phyloP scores from a whole-genome alignment of 2,329 filamentous ascomycete species.

The Aspergillus flavus region DNA sequence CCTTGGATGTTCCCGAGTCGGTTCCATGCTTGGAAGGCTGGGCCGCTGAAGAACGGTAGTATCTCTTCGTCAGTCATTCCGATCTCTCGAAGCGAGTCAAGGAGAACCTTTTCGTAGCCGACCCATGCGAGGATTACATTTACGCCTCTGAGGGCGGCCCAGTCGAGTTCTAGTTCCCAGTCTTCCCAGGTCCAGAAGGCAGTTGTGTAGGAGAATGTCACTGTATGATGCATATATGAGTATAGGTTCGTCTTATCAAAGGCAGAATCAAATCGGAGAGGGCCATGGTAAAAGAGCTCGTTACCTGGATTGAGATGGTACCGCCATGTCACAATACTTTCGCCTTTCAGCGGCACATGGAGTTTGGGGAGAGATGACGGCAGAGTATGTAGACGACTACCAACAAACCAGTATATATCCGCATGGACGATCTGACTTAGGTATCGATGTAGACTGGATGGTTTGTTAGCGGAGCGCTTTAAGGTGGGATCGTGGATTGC shows the following conservation, averaged over 20 bases:
- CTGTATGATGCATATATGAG: slow-evolving; percentile 22
- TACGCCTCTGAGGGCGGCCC: slow-evolving; percentile 55
- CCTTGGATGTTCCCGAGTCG: slow-evolving; percentile 58
- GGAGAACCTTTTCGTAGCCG: slow-evolving; percentile 54
- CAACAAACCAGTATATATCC: not conserved
- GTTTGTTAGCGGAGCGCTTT: not conserved
- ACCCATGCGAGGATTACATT: slow-evolving; percentile 58
- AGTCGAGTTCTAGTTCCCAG: slow-evolving; percentile 57
- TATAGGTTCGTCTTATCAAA: not conserved
- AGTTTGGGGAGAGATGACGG: not conserved
- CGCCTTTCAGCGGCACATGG: not conserved
- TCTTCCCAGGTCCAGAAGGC: slow-evolving; percentile 58
- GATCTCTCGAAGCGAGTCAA: slow-evolving; percentile 52
- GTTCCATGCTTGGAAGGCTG: slow-evolving; percentile 58
- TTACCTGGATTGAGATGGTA: not conserved
- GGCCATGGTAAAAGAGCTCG: not conserved
- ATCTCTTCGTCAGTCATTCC: slow-evolving; percentile 51
- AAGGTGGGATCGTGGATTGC: not conserved
- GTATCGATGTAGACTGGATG: not conserved
- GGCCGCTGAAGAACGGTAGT: slow-evolving; percentile 51
- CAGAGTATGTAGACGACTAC: not conserved
- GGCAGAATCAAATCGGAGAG: rapidly evolving
- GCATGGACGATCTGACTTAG: not conserved
- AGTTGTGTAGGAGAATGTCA: slow-evolving; percentile 56
- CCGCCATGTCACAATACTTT: not conserved